phyloP scores from a whole-genome alignment of 805 yeast genomes.

The Myxozyma vanderwaltii region DNA sequence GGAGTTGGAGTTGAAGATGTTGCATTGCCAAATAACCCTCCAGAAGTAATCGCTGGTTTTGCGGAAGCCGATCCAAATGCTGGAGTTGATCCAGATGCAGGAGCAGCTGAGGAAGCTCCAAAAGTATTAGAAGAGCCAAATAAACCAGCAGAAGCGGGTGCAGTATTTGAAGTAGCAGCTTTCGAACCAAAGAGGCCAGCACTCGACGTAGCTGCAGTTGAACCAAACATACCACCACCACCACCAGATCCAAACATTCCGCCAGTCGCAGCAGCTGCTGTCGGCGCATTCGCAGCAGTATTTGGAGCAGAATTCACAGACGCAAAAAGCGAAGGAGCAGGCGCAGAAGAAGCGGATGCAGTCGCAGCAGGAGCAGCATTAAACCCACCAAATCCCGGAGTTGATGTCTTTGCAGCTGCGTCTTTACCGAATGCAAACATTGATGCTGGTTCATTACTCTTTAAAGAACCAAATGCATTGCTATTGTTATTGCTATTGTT shows the following conservation, averaged over 20 bases:
- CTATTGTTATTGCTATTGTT: background rate
- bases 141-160: background rate
- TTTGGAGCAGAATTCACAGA: background rate
- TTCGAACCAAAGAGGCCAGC: constrained; percentile 2
- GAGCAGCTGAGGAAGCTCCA: constrained; percentile 2
- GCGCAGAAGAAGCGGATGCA: background rate
- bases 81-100: constrained; percentile 5
- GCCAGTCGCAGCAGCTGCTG: background rate
- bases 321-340: background rate
- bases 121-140: background rate
- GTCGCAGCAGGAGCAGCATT: background rate
- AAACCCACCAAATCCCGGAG: background rate
- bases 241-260: background rate
- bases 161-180: background rate
- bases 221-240: background rate
- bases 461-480: background rate
- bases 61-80: background rate
- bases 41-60: constrained; percentile 3
- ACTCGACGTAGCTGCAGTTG: background rate
- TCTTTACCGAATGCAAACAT: constrained; percentile 1
- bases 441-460: background rate
- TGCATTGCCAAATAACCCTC: background rate
- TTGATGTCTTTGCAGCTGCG: background rate
- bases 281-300: background rate
- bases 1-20: constrained; percentile 2